Percentiles rank a stretch among this genome's conserved stretches.
These are phyloP conservation scores for Globisporangium polare DNA, from an alignment of 352 stramenopile species.

Conservation along the genomic window DNA sequence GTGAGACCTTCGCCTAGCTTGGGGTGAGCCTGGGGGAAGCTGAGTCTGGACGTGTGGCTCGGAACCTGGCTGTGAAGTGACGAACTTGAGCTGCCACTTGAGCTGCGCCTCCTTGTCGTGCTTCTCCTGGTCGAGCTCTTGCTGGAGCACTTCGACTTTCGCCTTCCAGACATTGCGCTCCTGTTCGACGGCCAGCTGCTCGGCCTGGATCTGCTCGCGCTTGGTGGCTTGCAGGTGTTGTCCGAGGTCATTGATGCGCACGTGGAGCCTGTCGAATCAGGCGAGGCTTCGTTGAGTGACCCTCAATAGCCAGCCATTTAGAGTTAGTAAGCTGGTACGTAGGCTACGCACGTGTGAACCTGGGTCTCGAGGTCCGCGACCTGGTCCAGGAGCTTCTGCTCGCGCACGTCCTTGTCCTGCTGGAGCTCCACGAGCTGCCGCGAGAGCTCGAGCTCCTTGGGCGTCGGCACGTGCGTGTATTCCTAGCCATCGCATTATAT, in stretches of 20 bases:
- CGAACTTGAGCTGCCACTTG: slow-evolving; percentile 52
- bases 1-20: background rate
- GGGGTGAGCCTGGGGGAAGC: background rate
- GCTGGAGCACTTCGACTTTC: slow-evolving; percentile 33
- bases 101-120: slow-evolving; percentile 72
- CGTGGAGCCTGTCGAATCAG: slow-evolving; percentile 35
- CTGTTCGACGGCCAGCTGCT: slow-evolving; percentile 43
- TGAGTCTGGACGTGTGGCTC: slow-evolving; percentile 5
- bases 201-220: slow-evolving; percentile 47
- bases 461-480: slow-evolving; percentile 67
- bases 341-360: slow-evolving; percentile 52
- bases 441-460: slow-evolving; percentile 69
- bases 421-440: slow-evolving; percentile 60
- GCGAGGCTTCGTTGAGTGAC: background rate
- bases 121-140: slow-evolving; percentile 50
- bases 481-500: slow-evolving; percentile 29
- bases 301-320: background rate
- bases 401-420: slow-evolving; percentile 62
- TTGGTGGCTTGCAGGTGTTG: slow-evolving; percentile 57
- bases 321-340: background rate
- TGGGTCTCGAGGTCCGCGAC: slow-evolving; percentile 66
- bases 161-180: slow-evolving; percentile 45
- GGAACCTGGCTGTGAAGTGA: background rate
- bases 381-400: slow-evolving; percentile 53
- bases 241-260: slow-evolving; percentile 48